These are phyloP conservation scores for Nothomitra cinnamomea DNA, from an alignment of 2,329 filamentous ascomycete genomes.

Conservation along the genomic window DNA sequence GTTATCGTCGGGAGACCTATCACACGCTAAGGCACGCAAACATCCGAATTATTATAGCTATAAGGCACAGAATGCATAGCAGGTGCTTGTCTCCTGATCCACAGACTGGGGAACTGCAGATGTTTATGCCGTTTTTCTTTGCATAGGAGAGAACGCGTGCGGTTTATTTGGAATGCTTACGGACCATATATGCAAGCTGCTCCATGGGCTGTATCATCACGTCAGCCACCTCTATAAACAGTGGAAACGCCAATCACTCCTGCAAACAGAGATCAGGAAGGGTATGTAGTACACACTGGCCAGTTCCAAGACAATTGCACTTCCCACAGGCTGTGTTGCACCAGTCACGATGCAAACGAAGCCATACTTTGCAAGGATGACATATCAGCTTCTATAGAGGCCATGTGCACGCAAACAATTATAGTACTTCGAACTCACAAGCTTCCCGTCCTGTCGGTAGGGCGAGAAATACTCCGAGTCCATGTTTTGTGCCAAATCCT, in stretches of 20 bases:
- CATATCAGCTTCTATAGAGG: neutral
- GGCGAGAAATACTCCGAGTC: slow-evolving; percentile 29
- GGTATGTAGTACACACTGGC: slow-evolving; percentile 27
- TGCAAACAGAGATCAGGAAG: neutral
- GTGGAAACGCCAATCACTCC: neutral
- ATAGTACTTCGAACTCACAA: slow-evolving; percentile 22
- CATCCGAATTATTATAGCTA: neutral
- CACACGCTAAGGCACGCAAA: slow-evolving; percentile 27
- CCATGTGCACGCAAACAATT: neutral
- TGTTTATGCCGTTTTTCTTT: neutral
- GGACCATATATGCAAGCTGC: slow-evolving; percentile 44
- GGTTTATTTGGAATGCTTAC: slow-evolving; percentile 2
- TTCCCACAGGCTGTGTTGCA: slow-evolving; percentile 41
- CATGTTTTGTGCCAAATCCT: neutral
- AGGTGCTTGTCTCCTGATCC: neutral
- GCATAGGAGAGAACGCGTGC: neutral
- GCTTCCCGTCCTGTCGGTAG: slow-evolving; percentile 39
- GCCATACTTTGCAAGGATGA: slow-evolving; percentile 30
- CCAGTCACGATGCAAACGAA: slow-evolving; percentile 49
- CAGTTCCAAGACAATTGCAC: slow-evolving; percentile 41
- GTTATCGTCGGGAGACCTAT: slow-evolving; percentile 25
- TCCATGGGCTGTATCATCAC: slow-evolving; percentile 33
- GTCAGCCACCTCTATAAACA: neutral
- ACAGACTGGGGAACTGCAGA: neutral
- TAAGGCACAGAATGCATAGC: neutral